Conservation (phyloP, 495 filamentous ascomycete genomes). For the Podospora pseudopauciseta region DNA sequence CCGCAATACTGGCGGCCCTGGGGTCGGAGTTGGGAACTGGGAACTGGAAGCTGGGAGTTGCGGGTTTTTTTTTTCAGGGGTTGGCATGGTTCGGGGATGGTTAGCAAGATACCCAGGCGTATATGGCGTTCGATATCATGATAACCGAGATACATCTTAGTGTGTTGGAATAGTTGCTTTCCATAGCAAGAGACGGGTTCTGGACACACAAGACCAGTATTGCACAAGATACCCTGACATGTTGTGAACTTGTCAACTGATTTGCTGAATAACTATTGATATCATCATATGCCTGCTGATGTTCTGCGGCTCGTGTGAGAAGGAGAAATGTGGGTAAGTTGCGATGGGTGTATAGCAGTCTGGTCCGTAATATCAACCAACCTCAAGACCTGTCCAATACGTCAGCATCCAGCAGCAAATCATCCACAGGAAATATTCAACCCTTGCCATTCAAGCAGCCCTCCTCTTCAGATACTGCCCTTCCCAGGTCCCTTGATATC, state of each 20-base stretch:
- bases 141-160: background rate
- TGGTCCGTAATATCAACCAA: background rate
- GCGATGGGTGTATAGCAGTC: background rate
- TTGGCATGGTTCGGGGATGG: background rate
- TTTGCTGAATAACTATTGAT: background rate
- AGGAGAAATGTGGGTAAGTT: background rate
- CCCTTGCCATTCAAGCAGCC: background rate
- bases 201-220: background rate
- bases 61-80: no score
- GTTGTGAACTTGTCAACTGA: background rate
- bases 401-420: background rate
- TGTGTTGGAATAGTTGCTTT: background rate
- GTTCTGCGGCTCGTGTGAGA: background rate
- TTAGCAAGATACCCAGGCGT: background rate
- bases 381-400: background rate
- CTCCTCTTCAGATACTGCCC: constrained; percentile 2
- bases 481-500: background rate
- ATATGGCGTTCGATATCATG: background rate
- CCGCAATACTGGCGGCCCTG: background rate
- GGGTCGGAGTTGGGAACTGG: no score
- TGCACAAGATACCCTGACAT: background rate
- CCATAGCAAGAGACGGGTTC: background rate
- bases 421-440: background rate
- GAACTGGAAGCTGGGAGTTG: background rate
- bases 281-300: background rate